Evolutionary conservation across 345 rosid species (phyloP), one percentile per base, ranked within the genome.

Genomic region (Carallia pectinifolia): DNA sequence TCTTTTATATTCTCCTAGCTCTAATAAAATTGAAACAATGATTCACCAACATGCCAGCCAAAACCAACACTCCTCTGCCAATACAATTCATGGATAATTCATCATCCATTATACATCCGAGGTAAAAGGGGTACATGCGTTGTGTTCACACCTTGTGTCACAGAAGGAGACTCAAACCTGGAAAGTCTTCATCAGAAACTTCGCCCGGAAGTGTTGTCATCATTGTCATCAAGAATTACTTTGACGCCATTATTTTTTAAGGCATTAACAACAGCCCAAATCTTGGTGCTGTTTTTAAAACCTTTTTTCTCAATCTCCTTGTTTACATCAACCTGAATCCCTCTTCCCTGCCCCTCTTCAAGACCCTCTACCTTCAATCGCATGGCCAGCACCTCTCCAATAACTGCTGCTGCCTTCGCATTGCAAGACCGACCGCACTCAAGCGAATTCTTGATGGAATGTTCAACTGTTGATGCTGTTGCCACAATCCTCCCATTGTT

Each of bases 261-360:
- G 16, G 88, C 84, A 73, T 91, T 87, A 54, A 89, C 88, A 40
- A 88, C 47, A 33, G 83, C 78, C 84, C 76, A 78, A 7, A 78
- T 67, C 76, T 81, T 81, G 27, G 84, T 77, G n/a, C 76, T 76
- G 77, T 85, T 89, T 78, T 81, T 84, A 52, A 88, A 86, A 4
- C 96, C 91, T 74, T 88, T 89, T 85, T 89, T 93, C 80, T 87
- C 97, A 4, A 93, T 67, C 82, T 91, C 96, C 78, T 87, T 89
- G 82, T 81, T 82, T 44, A 88, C 75, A 61, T 88, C 80, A 1
- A 85, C 82, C 62, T 88, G 88, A 18, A 88, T 85, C 7, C 96
- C 92, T 75, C 91, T 81, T 72, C 94, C 96, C 34, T 83, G 83
- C 34, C 96, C 97, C 47, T 85, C 83, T 66, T 93, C 94, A 34